Base-by-base conservation (phyloP, 2,329 filamentous ascomycete species). In the Lasiodiplodia sp. region DNA sequence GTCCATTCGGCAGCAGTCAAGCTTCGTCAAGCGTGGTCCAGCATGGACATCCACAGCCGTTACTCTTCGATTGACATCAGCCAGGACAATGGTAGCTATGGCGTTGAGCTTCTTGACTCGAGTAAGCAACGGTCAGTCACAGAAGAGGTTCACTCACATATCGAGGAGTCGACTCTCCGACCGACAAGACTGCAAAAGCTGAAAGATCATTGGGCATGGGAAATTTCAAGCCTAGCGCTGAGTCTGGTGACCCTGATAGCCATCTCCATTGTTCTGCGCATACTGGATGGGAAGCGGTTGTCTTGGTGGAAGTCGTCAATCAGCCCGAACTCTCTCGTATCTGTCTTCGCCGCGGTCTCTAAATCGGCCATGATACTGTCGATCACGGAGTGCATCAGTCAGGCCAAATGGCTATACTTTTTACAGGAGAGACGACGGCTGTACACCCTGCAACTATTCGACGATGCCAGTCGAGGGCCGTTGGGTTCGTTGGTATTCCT, bases 391-490 rank as follows among this genome's bases (percentile, higher is more conserved):
- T 76, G 74, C 44, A 71, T 81, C 47, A 72, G 74, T 53, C 80
- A 82, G 66, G 69, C 78, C 31, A 81, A 81, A 70, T 81, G 79
- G 79, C n/a, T 70, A 6, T 72, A 76, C 64, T 77, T 76, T 64
- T 47, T 68, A 6, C 53, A 68, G n/a, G 52, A 58, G 2, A 21
- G 44, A 12, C 72, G 68, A 12, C 65, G 44, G 25, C 68, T 80
- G 7, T 44, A 68, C 21, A 64, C 76, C 31, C 69, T 78, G 21
- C 73, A 77, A 56, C 21, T 70, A 7, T 78, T 75, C 34, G 76
- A 78, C 56, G 71, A 73, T 14, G 75, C 77, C 0, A 75, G 75
- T 40, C 71, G 75, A 5, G 77, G 58, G 23, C 58, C 58, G 0
- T 51, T 25, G 58, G 58, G 58, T 14, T 49, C 40, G n/a, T 16